Evolutionary conservation across 371 early-diverging fungal species (phyloP).

Genomic region (Actinomortierella wolfii): DNA sequence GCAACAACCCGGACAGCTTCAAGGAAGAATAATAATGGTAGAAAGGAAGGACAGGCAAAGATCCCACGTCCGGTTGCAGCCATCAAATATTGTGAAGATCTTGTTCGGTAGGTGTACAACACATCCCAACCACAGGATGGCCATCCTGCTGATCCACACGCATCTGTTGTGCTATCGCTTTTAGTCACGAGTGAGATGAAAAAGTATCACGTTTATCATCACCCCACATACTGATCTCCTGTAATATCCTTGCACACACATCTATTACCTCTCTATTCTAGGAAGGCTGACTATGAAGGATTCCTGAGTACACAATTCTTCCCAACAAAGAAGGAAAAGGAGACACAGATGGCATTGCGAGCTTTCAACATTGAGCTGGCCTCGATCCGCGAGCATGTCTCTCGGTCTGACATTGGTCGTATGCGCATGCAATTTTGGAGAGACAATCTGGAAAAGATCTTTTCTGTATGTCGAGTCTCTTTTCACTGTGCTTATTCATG

Average conservation of each 20-base stretch:
- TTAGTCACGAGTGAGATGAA: neutral
- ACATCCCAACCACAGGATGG: neutral
- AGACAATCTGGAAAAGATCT: conserved; percentile 75
- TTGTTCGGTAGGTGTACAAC: conserved; percentile 32
- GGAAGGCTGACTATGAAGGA: conserved; percentile 42
- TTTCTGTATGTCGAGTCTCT: conserved; percentile 51
- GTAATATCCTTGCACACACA: neutral
- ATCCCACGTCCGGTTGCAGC: conserved; percentile 24
- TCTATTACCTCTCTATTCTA: neutral
- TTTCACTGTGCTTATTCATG: neutral
- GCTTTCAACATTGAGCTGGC: conserved; percentile 92
- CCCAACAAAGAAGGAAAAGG: conserved; percentile 23
- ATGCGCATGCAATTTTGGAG: conserved; percentile 88
- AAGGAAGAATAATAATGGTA: neutral
- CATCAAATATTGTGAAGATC: conserved; percentile 38
- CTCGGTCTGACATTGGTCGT: conserved; percentile 71
- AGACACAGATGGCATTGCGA: conserved; percentile 64
- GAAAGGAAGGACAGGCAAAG: conserved; percentile 4
- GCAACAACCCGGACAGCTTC: neutral
- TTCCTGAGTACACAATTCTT: conserved; percentile 44
- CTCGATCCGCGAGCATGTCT: conserved; percentile 73
- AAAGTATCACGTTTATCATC: too few relatives aligned
- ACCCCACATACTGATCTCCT: neutral
- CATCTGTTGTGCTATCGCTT: neutral
- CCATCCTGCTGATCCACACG: too few relatives aligned